phyloP scores from a whole-genome alignment of 2,329 filamentous ascomycete genomes.

The Aspergillus luchuensis region DNA sequence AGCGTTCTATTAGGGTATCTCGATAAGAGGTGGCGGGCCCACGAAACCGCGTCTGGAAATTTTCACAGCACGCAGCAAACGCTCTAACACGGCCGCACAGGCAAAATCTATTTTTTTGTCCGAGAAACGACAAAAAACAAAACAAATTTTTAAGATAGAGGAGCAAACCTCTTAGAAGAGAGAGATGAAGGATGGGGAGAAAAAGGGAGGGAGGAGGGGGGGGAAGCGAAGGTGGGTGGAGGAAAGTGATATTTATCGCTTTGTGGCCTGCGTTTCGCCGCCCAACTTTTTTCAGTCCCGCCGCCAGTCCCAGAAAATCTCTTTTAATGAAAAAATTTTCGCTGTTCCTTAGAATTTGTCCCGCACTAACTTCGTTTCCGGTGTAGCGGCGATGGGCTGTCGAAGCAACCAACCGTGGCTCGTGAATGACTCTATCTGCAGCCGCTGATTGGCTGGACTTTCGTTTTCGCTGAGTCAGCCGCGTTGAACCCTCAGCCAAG shows the following conservation, averaged over 20 bases:
- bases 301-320: slow-evolving; percentile 18
- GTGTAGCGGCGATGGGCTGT: slow-evolving; percentile 20
- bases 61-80: slow-evolving; percentile 33
- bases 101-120: slow-evolving; percentile 36
- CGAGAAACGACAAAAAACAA: slow-evolving; percentile 33
- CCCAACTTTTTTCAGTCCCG: slow-evolving; percentile 24
- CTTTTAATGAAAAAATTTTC: slow-evolving; percentile 21
- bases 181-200: slow-evolving; percentile 22
- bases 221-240: slow-evolving; percentile 25
- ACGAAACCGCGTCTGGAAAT: slow-evolving; percentile 33
- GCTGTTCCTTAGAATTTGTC: slow-evolving; percentile 21
- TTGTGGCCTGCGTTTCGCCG: slow-evolving; percentile 38
- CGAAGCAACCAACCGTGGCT: slow-evolving; percentile 25
- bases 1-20: slow-evolving; percentile 45
- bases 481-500: background rate
- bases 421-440: slow-evolving; percentile 20
- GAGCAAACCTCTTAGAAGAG: slow-evolving; percentile 37
- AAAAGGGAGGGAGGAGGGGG: slow-evolving; percentile 18
- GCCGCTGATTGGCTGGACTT: slow-evolving; percentile 14
- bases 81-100: slow-evolving; percentile 34
- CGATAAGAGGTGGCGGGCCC: slow-evolving; percentile 30
- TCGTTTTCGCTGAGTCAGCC: background rate
- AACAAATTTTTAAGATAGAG: slow-evolving; percentile 34
- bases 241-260: slow-evolving; percentile 42
- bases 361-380: slow-evolving; percentile 26